Evolutionary conservation across 768 basidiomycete species (phyloP), one percentile per base, ranked within the genome.

Genomic region (Coprinopsis sp.): DNA sequence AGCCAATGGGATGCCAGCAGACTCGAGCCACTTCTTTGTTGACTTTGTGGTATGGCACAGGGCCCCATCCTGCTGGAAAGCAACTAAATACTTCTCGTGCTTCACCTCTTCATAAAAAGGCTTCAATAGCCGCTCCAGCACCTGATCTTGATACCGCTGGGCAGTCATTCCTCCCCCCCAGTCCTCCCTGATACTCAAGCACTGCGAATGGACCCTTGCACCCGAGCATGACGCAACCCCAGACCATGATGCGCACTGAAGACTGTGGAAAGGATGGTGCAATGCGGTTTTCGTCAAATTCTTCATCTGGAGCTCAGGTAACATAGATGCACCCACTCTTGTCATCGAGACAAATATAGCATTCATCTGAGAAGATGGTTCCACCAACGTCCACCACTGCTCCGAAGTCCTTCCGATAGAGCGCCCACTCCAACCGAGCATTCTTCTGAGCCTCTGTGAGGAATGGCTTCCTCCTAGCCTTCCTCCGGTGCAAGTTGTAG

Each of bases 291-390:
- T 57, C 51, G 10, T 48, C 11, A 13, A 55, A 43, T 46, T 53
- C 54, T 49, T 61, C 57, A 24, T 51, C 55, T 7, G 51, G 43
- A 3, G 46, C 16, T 18, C 54, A 38, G 8, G 61, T 61, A n/a
- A 62, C 52, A 41, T 39, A 60, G 44, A 57, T 43, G n/a, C 27
- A 37, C 36, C 56, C 49, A 8, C 46, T 23, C 14, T 51, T 51
- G 27, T 56, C 50, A 21, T 47, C 59, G 2, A 60, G 44, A 28
- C 48, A 51, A 19, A 61, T 28, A 33, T 56, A 58, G 37, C 46
- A 41, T 41, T 62, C 58, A 47, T 62, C 60, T 7, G 59, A 61
- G 50, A 52, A 62, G 18, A 49, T 52, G n/a, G 60, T 48, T 21
- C 47, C 30, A n/a, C 38, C 27, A 53, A 55, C 60, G 23, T 57